Evolutionary conservation across 371 early-diverging fungal genomes (phyloP).

Genomic region (Umbelopsis sp.): DNA sequence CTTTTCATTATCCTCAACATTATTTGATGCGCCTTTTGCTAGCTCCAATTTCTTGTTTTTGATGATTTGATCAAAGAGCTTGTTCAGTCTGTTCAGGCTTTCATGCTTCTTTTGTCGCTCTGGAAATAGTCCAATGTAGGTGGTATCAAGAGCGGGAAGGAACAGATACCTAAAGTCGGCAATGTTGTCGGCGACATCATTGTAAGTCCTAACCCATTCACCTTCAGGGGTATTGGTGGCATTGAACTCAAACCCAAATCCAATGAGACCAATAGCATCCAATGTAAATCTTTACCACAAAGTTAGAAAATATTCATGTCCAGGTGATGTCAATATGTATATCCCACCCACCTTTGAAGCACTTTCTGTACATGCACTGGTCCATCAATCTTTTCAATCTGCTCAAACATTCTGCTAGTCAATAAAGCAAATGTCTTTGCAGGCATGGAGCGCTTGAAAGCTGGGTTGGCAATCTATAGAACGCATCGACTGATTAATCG

Average conservation of each 20-base stretch:
- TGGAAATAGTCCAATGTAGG: slow-evolving; percentile 27
- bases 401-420: slow-evolving; percentile 21
- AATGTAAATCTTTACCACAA: slow-evolving; percentile 23
- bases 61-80: slow-evolving; percentile 36
- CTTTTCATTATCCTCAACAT: slow-evolving; percentile 40
- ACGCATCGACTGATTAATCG: neutral
- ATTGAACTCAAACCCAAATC: slow-evolving; percentile 40
- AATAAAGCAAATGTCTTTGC: slow-evolving; percentile 24
- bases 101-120: slow-evolving; percentile 29
- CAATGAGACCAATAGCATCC: slow-evolving; percentile 22
- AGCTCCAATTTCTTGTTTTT: slow-evolving; percentile 37
- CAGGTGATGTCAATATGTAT: neutral
- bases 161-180: slow-evolving; percentile 42
- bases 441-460: slow-evolving; percentile 33
- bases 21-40: slow-evolving; percentile 19
- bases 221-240: slow-evolving; percentile 30
- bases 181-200: slow-evolving; percentile 26
- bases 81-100: slow-evolving; percentile 21
- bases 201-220: slow-evolving; percentile 35
- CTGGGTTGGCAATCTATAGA: slow-evolving; percentile 29
- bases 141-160: slow-evolving; percentile 53
- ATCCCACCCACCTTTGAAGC: slow-evolving; percentile 14
- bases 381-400: slow-evolving; percentile 14
- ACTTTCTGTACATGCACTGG: neutral
- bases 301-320: neutral